Evolutionary conservation across 1,139 yeast genomes (phyloP).

Genomic region (Yamadazyma blattariae): DNA sequence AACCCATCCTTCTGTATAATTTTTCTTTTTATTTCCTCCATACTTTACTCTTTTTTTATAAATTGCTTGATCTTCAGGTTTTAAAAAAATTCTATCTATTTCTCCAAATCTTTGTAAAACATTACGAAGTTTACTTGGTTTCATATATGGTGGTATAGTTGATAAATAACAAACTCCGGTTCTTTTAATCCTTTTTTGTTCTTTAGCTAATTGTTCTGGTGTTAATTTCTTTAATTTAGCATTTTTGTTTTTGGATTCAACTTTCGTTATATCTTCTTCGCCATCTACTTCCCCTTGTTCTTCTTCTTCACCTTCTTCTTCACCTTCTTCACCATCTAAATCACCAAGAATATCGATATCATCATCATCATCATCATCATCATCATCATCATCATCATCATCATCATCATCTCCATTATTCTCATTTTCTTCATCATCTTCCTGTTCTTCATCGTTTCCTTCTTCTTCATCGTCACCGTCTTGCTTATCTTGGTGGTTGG

Average conservation of each 20-base stretch:
- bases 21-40: constrained; percentile 93
- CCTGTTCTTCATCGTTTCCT: constrained; percentile 11
- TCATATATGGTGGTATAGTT: constrained; percentile 94
- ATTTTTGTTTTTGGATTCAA: constrained; percentile 12
- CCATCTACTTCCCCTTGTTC: constrained; percentile 9
- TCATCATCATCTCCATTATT: constrained; percentile 11
- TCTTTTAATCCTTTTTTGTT: constrained; percentile 56
- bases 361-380: constrained; percentile 10
- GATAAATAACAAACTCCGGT: constrained; percentile 93
- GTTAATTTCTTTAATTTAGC: constrained; percentile 48
- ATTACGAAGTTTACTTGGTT: constrained; percentile 85
- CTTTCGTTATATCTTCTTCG: constrained; percentile 18
- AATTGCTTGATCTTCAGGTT: constrained; percentile 74
- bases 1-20: constrained; percentile 96
- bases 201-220: constrained; percentile 53
- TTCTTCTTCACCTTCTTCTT: constrained; percentile 7
- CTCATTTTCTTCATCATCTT: constrained; percentile 9
- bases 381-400: constrained; percentile 9
- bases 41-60: constrained; percentile 70
- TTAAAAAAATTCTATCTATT: constrained; percentile 78
- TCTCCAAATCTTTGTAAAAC: constrained; percentile 79
- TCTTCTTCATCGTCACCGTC: constrained; percentile 10
- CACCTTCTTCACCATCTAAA: constrained; percentile 10
- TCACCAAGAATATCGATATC: constrained; percentile 10
- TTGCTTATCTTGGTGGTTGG: constrained; percentile 5